Base-by-base conservation (phyloP, 73 alveolate genomes). In the Paramecium pentaurelia region DNA sequence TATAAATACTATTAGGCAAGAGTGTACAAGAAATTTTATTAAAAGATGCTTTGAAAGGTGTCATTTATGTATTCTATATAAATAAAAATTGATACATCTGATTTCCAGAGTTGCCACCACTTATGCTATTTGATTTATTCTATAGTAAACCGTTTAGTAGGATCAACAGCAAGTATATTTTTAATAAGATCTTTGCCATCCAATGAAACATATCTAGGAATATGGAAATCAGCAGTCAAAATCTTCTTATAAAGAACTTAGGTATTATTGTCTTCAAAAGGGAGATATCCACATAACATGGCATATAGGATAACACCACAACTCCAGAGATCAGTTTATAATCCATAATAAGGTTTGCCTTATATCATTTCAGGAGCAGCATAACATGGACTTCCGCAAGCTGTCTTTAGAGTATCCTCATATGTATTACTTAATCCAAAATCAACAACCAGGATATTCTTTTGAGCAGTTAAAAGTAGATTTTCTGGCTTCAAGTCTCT, bases 301-400 rank as follows among this genome's bases (percentile, higher is more conserved):
- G 98, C 96, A 94, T 95, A 97, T 32, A 97, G 73, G 47, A 97
- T 95, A n/a, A 97, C 98, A 7, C 99, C 99, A 64, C 98, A 97
- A 86, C 98, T 95, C 99, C 99, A 97, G 6, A 97, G 94, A 94
- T 97, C 99, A 11, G 97, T 97, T 92, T 95, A 93, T 51, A 96
- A 86, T 20, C 99, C 99, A 70, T 93, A 86, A 93, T 97, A 97
- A 9, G 95, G 94, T 45, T 97, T 93, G 28, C 99, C 99, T 27
- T 96, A 94, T 34, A 97, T 92, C 98, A 97, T 95, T 86, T 97
- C 99, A 8, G 99, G 99, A 14, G 99, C 98, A 40, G 99, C 99
- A 92, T 97, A 97, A 49, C 98, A 97, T 5, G 99, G 99, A 8
- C 98, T 95, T 16, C 99, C 99, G 73, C 99, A 97, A 9, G 98